Percentiles rank a stretch among this genome's conserved stretches.
Evolutionary conservation across 2,329 filamentous ascomycete species (phyloP).

Genomic region (Chaetomium olivaceum): DNA sequence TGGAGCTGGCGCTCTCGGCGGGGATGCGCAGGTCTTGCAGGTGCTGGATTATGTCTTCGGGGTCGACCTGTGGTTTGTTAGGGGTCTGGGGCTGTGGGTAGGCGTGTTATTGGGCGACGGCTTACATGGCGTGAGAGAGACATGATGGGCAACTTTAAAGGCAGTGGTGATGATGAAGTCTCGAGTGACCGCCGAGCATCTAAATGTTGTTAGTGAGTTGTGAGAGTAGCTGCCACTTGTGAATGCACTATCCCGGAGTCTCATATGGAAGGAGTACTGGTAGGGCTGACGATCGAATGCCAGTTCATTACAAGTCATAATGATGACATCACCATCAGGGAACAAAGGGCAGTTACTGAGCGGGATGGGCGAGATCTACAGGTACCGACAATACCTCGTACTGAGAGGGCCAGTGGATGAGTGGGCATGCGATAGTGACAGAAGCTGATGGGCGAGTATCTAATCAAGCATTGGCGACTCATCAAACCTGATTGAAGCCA

Average conservation of each 20-base stretch:
- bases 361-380: neutral
- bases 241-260: neutral
- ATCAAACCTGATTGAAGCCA: neutral
- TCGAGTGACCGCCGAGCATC: neutral
- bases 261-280: neutral
- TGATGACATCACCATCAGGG: constrained; percentile 13
- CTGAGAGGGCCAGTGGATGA: neutral
- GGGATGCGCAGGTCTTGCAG: constrained; percentile 49
- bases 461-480: neutral
- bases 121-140: constrained; percentile 52
- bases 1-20: constrained; percentile 41
- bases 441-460: too few species aligned
- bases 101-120: neutral
- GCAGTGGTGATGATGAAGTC: neutral
- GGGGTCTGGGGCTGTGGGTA: neutral
- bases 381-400: neutral
- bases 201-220: neutral
- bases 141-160: constrained; percentile 39
- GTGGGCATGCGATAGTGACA: too few species aligned
- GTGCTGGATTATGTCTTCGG: constrained; percentile 55
- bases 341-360: neutral
- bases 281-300: neutral
- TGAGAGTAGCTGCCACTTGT: neutral
- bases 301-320: neutral
- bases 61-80: constrained; percentile 46